These are phyloP conservation scores for Pyrrhoderma noxium DNA, from an alignment of 1,284 basidiomycete genomes.

Conservation along the genomic window DNA sequence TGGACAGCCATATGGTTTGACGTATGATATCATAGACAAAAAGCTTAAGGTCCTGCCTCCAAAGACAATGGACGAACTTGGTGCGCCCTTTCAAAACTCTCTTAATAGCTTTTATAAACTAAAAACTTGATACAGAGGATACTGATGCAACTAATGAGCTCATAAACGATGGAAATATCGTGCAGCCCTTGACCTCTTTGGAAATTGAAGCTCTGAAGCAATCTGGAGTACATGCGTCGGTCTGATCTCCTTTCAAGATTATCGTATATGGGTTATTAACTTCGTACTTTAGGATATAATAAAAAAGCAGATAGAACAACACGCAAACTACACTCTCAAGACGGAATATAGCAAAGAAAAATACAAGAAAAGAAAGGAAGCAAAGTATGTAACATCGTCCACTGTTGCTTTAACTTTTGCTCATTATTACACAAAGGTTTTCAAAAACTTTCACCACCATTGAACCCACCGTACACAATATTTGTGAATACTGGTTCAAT, in stretches of 20 bases:
- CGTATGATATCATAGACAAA: constrained; percentile 70
- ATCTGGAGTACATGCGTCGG: constrained; percentile 68
- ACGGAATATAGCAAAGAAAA: constrained; percentile 97
- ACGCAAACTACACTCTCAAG: constrained; percentile 85
- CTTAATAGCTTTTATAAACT: constrained; percentile 5
- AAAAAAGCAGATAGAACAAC: constrained; percentile 83
- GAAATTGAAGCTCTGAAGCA: constrained; percentile 80
- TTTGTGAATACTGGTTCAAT: constrained; percentile 84
- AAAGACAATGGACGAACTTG: constrained; percentile 63
- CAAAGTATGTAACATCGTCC: constrained; percentile 58
- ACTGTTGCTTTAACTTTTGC: constrained; percentile 5
- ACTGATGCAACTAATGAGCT: constrained; percentile 87
- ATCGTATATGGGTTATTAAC: constrained; percentile 4
- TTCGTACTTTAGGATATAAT: constrained; percentile 74
- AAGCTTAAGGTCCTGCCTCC: constrained; percentile 56
- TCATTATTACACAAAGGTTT: constrained; percentile 47
- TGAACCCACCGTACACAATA: constrained; percentile 82
- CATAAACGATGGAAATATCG: constrained; percentile 73
- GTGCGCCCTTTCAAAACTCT: constrained; percentile 32
- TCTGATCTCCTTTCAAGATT: constrained; percentile 27
- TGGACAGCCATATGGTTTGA: constrained; percentile 66
- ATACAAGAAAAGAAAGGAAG: constrained; percentile 90
- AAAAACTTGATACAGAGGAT: constrained; percentile 52
- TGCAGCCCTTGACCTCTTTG: constrained; percentile 70
- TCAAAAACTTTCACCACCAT: constrained; percentile 85